Percentiles rank a stretch among this genome's conserved stretches.
phyloP scores from a whole-genome alignment of 495 filamentous ascomycete genomes.

The Neurospora sp. region DNA sequence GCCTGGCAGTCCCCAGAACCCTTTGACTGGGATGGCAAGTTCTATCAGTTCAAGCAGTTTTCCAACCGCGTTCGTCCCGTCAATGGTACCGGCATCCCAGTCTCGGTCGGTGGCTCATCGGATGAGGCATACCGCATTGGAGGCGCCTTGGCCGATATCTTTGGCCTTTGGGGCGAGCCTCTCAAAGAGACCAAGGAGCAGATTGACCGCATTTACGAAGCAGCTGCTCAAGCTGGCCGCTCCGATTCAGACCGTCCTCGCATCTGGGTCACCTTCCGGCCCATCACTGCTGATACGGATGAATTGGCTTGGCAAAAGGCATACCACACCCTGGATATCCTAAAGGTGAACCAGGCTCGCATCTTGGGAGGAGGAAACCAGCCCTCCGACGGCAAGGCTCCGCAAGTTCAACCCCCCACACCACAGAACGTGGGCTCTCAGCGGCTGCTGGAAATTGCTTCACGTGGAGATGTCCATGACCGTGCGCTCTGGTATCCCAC shows the following conservation, averaged over 20 bases:
- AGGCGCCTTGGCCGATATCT: slow-evolving; percentile 42
- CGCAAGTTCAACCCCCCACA: slow-evolving; percentile 8
- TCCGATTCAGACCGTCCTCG: slow-evolving; percentile 30
- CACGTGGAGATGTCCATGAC: slow-evolving; percentile 43
- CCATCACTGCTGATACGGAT: slow-evolving; percentile 44
- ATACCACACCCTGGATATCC: slow-evolving; percentile 33
- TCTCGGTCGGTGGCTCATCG: slow-evolving; percentile 44
- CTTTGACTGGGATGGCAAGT: slow-evolving; percentile 43
- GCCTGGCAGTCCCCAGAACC: slow-evolving; percentile 41
- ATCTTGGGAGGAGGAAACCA: not conserved
- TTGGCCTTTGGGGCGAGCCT: slow-evolving; percentile 47
- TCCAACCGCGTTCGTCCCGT: slow-evolving; percentile 37
- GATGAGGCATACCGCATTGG: slow-evolving; percentile 44
- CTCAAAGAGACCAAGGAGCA: slow-evolving; percentile 46
- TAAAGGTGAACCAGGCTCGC: slow-evolving; percentile 17
- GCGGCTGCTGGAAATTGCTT: slow-evolving; percentile 41
- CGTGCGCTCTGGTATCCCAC: slow-evolving; percentile 47
- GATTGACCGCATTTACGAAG: slow-evolving; percentile 43
- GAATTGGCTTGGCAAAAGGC: slow-evolving; percentile 46
- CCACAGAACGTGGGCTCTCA: slow-evolving; percentile 46
- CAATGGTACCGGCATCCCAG: slow-evolving; percentile 35
- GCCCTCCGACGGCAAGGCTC: not conserved
- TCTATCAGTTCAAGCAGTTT: slow-evolving; percentile 43
- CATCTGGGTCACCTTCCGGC: slow-evolving; percentile 48
- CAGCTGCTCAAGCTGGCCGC: slow-evolving; percentile 33